Evolutionary conservation across 768 basidiomycete species (phyloP).

Genomic region (Podaxis pistillaris): DNA sequence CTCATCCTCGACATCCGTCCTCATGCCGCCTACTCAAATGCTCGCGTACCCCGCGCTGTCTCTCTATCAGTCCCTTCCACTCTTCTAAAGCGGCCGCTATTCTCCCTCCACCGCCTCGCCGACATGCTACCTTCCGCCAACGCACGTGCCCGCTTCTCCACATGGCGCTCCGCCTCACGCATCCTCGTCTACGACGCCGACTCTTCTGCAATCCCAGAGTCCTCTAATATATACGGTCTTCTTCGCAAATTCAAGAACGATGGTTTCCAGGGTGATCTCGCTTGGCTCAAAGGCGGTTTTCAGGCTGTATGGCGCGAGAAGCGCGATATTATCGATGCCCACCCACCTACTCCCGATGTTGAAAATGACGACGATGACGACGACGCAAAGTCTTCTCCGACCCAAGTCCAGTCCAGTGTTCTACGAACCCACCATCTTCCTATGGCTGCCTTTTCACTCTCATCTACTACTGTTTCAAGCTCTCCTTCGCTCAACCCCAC

Average conservation of each 20-base stretch:
- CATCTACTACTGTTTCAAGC: conserved; percentile 38
- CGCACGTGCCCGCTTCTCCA: conserved; percentile 56
- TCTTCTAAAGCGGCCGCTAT: conserved; percentile 86
- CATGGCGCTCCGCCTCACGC: conserved; percentile 54
- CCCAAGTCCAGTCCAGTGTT: conserved; percentile 21
- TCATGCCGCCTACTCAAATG: conserved; percentile 66
- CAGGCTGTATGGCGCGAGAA: conserved; percentile 60
- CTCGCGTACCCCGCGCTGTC: conserved; percentile 67
- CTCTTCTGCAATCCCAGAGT: conserved; percentile 54
- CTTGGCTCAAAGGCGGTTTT: conserved; percentile 84
- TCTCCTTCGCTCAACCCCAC: conserved; percentile 21
- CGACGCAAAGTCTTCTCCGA: conserved; percentile 16
- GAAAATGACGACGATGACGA: conserved; percentile 55
- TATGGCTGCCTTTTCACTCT: conserved; percentile 59
- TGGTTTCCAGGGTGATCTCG: conserved; percentile 55
- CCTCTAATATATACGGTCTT: conserved; percentile 68
- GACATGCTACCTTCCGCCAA: conserved; percentile 73
- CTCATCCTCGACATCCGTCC: conserved; percentile 90
- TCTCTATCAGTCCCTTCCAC: conserved; percentile 93
- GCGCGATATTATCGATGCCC: conserved; percentile 50
- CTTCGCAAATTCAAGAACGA: conserved; percentile 70
- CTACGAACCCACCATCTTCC: conserved; percentile 63
- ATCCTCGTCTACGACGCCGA: conserved; percentile 91
- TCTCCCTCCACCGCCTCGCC: conserved; percentile 73
- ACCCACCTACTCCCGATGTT: conserved; percentile 46